Base-by-base conservation (phyloP, 164 flowering plant genomes). In the Protea cynaroides region DNA sequence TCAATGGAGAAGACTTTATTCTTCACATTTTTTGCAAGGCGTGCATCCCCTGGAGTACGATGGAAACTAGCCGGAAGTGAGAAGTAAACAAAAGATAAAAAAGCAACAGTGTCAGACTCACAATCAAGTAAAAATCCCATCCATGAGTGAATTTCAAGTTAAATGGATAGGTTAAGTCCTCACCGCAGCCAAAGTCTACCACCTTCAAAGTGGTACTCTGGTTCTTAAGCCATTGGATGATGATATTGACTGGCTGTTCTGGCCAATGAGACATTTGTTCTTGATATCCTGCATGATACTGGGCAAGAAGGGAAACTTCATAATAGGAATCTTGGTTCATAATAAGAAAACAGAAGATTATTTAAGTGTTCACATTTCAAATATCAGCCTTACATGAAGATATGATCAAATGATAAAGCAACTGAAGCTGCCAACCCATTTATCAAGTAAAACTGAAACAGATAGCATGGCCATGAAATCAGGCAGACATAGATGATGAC, bases 231-330 rank as follows among this genome's bases (percentile, higher is more conserved):
- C 98, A 93, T 68, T 83, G 74, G 69, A 81, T 82, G 58, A 93
- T 87, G 49, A 80, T 75, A 77, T 87, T 83, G 56, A 90, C 87
- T 14, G 98, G 98, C 60, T 71, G 85, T 73, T 87, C 89, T 49
- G 98, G 98, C 98, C 97, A 93, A 66, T 80, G 92, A 15, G 87
- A 76, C 98, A 93, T 93, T 80, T 93, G 98, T 69, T 84, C 90
- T 75, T 87, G 97, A 74, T 93, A 93, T 70, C 98, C 98, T 75
- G 87, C 25, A 84, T 93, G 97, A 82, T 93, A 93, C 98, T 90
- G 79, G 40, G 51, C 64, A 75, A 52, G 11, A 55, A 58, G 43
- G 19, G 34, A 29, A 29, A 29, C 34, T 29, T 29, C 34, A 29
- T 29, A 5, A 29, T 29, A 29, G 34, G 34, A 29, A 29, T 29